phyloP scores from a whole-genome alignment of 495 filamentous ascomycete species.

The Aspergillus wentii region DNA sequence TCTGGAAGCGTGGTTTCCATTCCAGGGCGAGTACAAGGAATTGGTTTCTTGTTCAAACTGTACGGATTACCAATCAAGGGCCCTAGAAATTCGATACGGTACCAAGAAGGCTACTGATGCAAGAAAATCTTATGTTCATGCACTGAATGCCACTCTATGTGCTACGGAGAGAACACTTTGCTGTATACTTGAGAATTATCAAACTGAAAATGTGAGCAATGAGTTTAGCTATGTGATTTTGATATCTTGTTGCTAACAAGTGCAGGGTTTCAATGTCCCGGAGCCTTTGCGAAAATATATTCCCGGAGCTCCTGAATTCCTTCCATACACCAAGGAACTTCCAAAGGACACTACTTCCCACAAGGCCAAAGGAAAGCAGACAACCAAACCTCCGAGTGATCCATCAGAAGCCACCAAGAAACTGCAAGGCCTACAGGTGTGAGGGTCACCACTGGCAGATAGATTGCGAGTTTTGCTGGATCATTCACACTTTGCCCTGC shows the following conservation, averaged over 20 bases:
- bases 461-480: too few relatives aligned
- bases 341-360: slow-evolving; percentile 66
- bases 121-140: slow-evolving; percentile 92
- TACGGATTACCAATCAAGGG: slow-evolving; percentile 89
- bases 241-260: slow-evolving; percentile 1
- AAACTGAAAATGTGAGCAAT: slow-evolving; percentile 69
- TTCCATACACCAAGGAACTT: slow-evolving; percentile 81
- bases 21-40: slow-evolving; percentile 95
- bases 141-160: slow-evolving; percentile 85
- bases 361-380: slow-evolving; percentile 46
- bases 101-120: slow-evolving; percentile 71
- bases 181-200: slow-evolving; percentile 95
- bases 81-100: slow-evolving; percentile 81
- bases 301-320: slow-evolving; percentile 79
- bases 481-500: too few relatives aligned
- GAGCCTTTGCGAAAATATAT: slow-evolving; percentile 88
- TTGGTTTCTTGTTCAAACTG: slow-evolving; percentile 95
- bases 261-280: slow-evolving; percentile 76
- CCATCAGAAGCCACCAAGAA: slow-evolving; percentile 34
- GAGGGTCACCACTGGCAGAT: too few relatives aligned
- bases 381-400: slow-evolving; percentile 8
- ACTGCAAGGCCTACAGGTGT: slow-evolving; percentile 37
- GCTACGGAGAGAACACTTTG: slow-evolving; percentile 93
- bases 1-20: slow-evolving; percentile 95
- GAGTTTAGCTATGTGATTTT: background rate